These are phyloP conservation scores for Leccinellum rugosiceps DNA, from an alignment of 768 basidiomycete species.

Conservation along the genomic window DNA sequence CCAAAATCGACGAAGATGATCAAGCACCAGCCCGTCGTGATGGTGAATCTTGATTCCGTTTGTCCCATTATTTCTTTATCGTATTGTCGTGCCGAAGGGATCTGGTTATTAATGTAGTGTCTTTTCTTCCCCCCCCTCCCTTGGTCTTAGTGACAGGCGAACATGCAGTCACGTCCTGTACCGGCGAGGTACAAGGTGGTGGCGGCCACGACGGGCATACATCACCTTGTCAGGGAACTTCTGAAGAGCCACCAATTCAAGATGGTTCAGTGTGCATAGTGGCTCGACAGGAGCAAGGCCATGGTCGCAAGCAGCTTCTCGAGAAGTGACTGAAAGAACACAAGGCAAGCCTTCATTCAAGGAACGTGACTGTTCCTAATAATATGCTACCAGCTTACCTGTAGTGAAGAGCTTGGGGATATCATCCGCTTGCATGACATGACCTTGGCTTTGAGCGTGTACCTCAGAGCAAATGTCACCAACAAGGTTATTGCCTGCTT, in stretches of 20 bases:
- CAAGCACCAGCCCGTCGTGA: constrained; percentile 24
- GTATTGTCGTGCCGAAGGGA: constrained; percentile 21
- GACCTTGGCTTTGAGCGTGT: constrained; percentile 96
- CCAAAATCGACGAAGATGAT: constrained; percentile 12
- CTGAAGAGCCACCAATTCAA: constrained; percentile 8
- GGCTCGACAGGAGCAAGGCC: constrained; percentile 3
- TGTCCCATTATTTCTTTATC: constrained; percentile 14
- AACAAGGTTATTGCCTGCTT: constrained; percentile 99
- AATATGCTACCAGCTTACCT: constrained; percentile 69
- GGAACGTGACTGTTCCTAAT: constrained; percentile 13
- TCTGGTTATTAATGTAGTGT: constrained; percentile 31
- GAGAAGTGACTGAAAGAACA: constrained; percentile 99
- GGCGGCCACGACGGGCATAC: not conserved
- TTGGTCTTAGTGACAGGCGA: constrained; percentile 23
- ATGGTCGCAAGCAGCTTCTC: too few species aligned
- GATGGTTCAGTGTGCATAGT: not conserved
- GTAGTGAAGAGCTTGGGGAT: constrained; percentile 98
- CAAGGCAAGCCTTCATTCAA: constrained; percentile 54
- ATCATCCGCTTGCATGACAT: constrained; percentile 93
- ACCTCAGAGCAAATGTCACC: constrained; percentile 96
- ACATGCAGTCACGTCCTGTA: constrained; percentile 10
- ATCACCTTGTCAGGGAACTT: not conserved
- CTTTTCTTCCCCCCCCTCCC: not conserved
- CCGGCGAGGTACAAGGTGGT: constrained; percentile 14
- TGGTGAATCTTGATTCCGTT: constrained; percentile 44